Conservation (phyloP, 495 filamentous ascomycete species). For the Hypoxylon crocopeplum region DNA sequence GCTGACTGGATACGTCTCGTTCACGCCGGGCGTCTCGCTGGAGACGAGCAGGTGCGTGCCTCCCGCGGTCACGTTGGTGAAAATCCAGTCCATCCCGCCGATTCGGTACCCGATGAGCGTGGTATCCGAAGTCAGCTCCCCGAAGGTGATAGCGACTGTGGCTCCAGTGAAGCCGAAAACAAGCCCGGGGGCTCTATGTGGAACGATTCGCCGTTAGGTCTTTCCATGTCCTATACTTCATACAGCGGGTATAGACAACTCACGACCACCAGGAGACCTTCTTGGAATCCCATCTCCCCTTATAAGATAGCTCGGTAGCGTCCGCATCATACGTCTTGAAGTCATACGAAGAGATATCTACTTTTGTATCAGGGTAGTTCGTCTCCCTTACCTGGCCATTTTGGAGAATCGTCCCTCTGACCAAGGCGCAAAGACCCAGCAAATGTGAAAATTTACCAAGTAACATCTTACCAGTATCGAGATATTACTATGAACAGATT, state of each 20-base stretch:
- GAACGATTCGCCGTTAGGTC: background rate
- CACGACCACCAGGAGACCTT: conserved; percentile 71
- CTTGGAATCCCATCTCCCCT: conserved; percentile 72
- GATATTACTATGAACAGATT: background rate
- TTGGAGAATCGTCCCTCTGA: conserved; percentile 61
- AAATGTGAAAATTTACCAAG: conserved; percentile 5
- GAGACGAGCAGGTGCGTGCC: conserved; percentile 67
- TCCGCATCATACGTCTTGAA: conserved; percentile 61
- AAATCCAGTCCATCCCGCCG: conserved; percentile 68
- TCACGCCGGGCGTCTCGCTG: conserved; percentile 48
- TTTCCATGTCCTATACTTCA: background rate
- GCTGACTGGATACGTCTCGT: conserved; percentile 46
- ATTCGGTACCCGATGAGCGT: conserved; percentile 69
- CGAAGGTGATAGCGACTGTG: conserved; percentile 69
- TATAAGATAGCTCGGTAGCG: conserved; percentile 69
- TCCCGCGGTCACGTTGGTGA: conserved; percentile 69
- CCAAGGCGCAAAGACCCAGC: conserved; percentile 39
- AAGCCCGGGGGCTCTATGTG: conserved; percentile 62
- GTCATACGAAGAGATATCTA: conserved; percentile 45
- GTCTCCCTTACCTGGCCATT: conserved; percentile 65
- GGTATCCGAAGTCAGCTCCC: conserved; percentile 60
- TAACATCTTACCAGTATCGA: conserved; percentile 16
- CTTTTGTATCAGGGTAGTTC: conserved; percentile 55
- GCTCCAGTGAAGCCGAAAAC: conserved; percentile 71
- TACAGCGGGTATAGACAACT: conserved; percentile 41